A percentile compares a stretch with the other conserved stretches of the same genome.
Evolutionary conservation across 2,329 filamentous ascomycete species (phyloP).

Genomic region (Parascedosporium putredinis): DNA sequence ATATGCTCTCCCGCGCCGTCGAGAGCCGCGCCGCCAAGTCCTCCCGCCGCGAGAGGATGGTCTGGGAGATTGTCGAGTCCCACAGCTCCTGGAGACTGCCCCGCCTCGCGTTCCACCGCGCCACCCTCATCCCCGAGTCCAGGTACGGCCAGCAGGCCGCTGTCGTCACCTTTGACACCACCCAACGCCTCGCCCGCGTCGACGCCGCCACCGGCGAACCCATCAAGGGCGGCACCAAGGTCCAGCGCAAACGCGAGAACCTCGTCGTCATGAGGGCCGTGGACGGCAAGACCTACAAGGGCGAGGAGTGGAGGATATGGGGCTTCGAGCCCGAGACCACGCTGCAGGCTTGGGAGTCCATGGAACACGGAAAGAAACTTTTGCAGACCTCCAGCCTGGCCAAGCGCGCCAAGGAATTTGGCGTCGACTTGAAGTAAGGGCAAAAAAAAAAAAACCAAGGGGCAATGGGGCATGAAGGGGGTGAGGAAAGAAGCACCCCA

Average conservation of each 20-base stretch:
- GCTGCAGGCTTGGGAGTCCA: slow-evolving; percentile 25
- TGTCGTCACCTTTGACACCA: slow-evolving; percentile 48
- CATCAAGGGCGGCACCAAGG: slow-evolving; percentile 36
- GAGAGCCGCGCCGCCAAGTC: slow-evolving; percentile 31
- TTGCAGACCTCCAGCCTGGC: slow-evolving; percentile 12
- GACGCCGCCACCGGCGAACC: slow-evolving; percentile 24
- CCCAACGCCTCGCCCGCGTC: slow-evolving; percentile 40
- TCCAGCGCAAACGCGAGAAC: slow-evolving; percentile 51
- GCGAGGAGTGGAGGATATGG: slow-evolving; percentile 52
- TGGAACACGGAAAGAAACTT: slow-evolving; percentile 22
- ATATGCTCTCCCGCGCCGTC: slow-evolving; percentile 42
- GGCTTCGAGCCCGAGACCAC: slow-evolving; percentile 49
- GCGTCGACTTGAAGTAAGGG: slow-evolving; percentile 11
- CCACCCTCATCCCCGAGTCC: slow-evolving; percentile 24
- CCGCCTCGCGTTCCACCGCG: slow-evolving; percentile 44
- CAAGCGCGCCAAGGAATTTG: slow-evolving; percentile 14
- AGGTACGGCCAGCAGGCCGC: slow-evolving; percentile 33
- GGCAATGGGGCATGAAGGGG: not conserved
- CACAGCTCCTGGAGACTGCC: slow-evolving; percentile 30
- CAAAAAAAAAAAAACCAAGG: no score
- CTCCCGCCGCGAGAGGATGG: slow-evolving; percentile 24
- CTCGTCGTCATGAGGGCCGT: slow-evolving; percentile 46
- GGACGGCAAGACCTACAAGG: slow-evolving; percentile 28
- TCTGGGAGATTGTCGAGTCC: slow-evolving; percentile 47
- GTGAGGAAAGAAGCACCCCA: not conserved